Conservation (phyloP, 2,329 filamentous ascomycete species). For the Macroventuria anomochaeta region DNA sequence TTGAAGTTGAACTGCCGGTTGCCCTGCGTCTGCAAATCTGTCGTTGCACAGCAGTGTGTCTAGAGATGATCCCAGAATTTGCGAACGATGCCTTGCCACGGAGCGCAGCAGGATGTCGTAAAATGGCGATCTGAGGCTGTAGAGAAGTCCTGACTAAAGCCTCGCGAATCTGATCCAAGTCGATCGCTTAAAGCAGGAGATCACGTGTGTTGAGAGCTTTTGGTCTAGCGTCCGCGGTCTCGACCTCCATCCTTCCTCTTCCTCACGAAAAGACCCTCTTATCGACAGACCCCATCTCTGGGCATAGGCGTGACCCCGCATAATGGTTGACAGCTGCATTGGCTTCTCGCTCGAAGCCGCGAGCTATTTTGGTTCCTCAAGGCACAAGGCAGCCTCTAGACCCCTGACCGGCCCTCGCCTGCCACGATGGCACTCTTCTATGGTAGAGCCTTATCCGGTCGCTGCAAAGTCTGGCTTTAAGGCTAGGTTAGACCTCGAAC, state of each 20-base stretch:
- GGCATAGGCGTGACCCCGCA: conserved; percentile 2
- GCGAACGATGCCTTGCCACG: not conserved
- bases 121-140: conserved; percentile 15
- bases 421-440: not conserved
- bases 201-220: not conserved
- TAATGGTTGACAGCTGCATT: not conserved
- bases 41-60: not conserved
- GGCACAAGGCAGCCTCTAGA: conserved; percentile 10
- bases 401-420: conserved; percentile 14
- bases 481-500: not conserved
- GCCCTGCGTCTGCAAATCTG: not conserved
- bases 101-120: not conserved
- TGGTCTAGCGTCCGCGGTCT: conserved; percentile 2
- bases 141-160: not conserved
- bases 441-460: not conserved
- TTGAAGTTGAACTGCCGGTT: not conserved
- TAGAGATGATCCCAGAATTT: not conserved
- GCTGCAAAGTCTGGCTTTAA: not conserved
- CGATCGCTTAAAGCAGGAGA: not conserved
- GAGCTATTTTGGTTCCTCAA: conserved; percentile 2
- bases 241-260: conserved; percentile 5
- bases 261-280: not conserved
- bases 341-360: not conserved
- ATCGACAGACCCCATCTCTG: conserved; percentile 1
- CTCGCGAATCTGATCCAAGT: conserved; percentile 1